A percentile compares a stretch with the other conserved stretches of the same genome.
Conservation (phyloP, 176 grass and related monocot species). For the Tillandsia leiboldiana region DNA sequence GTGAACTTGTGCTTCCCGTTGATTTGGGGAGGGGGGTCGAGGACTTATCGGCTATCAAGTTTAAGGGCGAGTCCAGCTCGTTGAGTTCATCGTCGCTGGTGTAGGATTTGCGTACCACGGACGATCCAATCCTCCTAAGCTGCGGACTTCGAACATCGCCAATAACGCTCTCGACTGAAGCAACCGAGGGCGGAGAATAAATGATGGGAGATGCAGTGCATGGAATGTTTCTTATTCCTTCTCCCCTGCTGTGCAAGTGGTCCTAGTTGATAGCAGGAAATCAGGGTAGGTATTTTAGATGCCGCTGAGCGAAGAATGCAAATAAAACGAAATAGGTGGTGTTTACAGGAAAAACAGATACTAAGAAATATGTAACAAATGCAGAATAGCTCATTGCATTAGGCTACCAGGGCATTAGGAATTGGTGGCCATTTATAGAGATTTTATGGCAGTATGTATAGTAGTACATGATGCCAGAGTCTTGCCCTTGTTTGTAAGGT, state of each 20-base stretch:
- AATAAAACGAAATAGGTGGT: neutral
- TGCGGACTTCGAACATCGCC: constrained; percentile 18
- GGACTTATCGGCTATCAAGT: constrained; percentile 40
- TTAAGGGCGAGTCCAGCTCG: constrained; percentile 42
- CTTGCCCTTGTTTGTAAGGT: too few relatives aligned
- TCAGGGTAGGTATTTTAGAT: neutral
- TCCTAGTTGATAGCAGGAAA: constrained; percentile 16
- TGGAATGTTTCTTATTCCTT: constrained; percentile 42
- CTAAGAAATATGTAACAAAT: too few relatives aligned
- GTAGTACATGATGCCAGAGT: too few relatives aligned
- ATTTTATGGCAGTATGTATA: too few relatives aligned
- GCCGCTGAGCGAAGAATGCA: neutral
- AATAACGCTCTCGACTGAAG: constrained; percentile 37
- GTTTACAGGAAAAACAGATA: neutral
- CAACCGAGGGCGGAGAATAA: constrained; percentile 32
- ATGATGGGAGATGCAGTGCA: constrained; percentile 39
- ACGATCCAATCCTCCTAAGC: constrained; percentile 28
- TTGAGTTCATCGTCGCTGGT: constrained; percentile 79
- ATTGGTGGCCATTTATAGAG: too few relatives aligned
- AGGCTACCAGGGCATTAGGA: too few relatives aligned
- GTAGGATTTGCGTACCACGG: constrained; percentile 57
- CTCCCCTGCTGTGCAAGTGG: constrained; percentile 23
- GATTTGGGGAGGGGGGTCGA: neutral
- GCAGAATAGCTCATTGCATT: too few relatives aligned
- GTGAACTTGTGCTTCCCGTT: neutral